Conservation (phyloP, 768 basidiomycete genomes). For the Sporobolomyces phaffii region DNA sequence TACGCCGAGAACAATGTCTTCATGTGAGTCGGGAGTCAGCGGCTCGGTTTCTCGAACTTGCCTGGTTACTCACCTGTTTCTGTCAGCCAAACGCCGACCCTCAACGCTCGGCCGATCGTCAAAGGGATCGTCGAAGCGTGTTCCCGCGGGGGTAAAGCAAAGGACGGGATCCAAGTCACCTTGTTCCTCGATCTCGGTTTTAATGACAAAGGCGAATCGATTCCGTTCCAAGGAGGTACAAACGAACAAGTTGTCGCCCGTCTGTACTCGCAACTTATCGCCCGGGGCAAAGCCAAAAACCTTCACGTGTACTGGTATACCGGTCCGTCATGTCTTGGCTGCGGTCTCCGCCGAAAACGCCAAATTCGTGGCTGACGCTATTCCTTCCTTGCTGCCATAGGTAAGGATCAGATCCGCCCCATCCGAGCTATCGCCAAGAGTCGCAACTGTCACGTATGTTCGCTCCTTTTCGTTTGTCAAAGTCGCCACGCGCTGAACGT, state of each 20-base stretch:
- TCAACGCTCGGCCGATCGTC: conserved; percentile 62
- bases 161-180: conserved; percentile 53
- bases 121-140: conserved; percentile 59
- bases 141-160: conserved; percentile 48
- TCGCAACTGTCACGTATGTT: conserved; percentile 58
- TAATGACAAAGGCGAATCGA: conserved; percentile 58
- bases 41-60: not conserved
- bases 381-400: not conserved
- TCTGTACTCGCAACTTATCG: conserved; percentile 55
- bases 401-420: conserved; percentile 62
- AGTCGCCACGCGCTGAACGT: not conserved
- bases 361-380: no score
- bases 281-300: conserved; percentile 52
- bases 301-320: conserved; percentile 59
- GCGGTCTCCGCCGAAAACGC: no score
- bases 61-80: no score
- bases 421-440: conserved; percentile 62
- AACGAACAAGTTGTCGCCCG: conserved; percentile 63
- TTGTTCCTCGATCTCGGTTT: conserved; percentile 56
- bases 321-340: conserved; percentile 29
- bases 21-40: conserved; percentile 50
- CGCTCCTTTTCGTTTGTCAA: not conserved
- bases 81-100: conserved; percentile 64
- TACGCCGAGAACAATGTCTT: conserved; percentile 61
- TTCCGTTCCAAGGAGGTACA: conserved; percentile 65